These are phyloP conservation scores for Annona cherimola DNA, from an alignment of 164 flowering plant genomes.

Conservation along the genomic window DNA sequence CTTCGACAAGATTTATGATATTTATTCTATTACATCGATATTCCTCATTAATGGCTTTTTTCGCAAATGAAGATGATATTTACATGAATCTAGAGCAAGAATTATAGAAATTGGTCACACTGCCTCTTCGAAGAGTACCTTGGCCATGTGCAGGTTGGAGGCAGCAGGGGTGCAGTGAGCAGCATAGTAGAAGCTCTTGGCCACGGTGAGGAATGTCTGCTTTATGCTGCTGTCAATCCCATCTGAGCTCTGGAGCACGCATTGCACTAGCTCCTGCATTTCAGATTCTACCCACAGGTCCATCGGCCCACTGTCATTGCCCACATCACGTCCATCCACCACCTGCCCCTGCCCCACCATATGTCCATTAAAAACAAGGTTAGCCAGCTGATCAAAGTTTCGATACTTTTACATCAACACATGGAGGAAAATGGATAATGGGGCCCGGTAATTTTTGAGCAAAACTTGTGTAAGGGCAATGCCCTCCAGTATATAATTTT, in stretches of 20 bases:
- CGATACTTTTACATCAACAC: background rate
- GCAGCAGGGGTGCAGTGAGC: conserved; percentile 43
- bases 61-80: background rate
- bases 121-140: conserved; percentile 67
- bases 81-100: background rate
- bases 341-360: background rate
- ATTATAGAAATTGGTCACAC: conserved; percentile 14
- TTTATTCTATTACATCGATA: background rate
- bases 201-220: conserved; percentile 53
- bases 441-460: background rate
- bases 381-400: background rate
- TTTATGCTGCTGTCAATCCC: conserved; percentile 32
- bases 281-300: conserved; percentile 31
- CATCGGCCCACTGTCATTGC: background rate
- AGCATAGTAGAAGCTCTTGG: conserved; percentile 53
- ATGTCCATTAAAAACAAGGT: too few species aligned
- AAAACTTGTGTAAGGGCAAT: too few species aligned
- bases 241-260: conserved; percentile 39
- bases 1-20: background rate
- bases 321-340: background rate
- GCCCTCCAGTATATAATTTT: too few species aligned
- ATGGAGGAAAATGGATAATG: background rate
- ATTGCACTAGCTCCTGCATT: conserved; percentile 59
- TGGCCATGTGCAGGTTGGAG: conserved; percentile 45
- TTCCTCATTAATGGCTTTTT: background rate